A percentile compares a stretch with the other conserved stretches of the same genome.
Evolutionary conservation across 2,329 filamentous ascomycete genomes (phyloP).

Genomic region (Lachnellula subtilissima): DNA sequence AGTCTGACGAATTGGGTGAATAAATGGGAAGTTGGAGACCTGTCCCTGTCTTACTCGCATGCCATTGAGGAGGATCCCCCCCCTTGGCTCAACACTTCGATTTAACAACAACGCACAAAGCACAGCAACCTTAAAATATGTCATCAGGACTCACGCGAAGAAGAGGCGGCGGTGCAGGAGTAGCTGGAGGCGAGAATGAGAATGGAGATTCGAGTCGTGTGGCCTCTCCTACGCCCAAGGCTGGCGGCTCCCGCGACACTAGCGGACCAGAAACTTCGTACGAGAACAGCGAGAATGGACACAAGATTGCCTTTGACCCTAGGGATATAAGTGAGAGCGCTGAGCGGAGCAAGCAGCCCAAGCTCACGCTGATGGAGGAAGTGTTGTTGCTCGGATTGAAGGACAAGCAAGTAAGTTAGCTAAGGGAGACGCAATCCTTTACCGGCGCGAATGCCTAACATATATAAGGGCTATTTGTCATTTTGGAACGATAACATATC

Average conservation of each 20-base stretch:
- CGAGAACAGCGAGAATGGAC: constrained; percentile 87
- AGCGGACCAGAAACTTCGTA: constrained; percentile 73
- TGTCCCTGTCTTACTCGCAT: constrained; percentile 20
- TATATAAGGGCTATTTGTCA: constrained; percentile 80
- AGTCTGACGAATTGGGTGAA: constrained; percentile 8
- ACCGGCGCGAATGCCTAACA: constrained; percentile 11
- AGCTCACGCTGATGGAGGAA: constrained; percentile 98
- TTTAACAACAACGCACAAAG: constrained; percentile 13
- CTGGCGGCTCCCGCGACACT: constrained; percentile 54
- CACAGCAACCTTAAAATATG: constrained; percentile 28
- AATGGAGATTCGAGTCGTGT: constrained; percentile 61
- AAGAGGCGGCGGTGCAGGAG: constrained; percentile 61
- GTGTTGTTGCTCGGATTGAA: constrained; percentile 91
- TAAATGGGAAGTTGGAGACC: constrained; percentile 18
- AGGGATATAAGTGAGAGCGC: constrained; percentile 95
- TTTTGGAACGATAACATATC: constrained; percentile 99
- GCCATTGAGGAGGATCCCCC: constrained; percentile 15
- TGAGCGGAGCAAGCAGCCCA: constrained; percentile 95
- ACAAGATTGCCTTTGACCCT: constrained; percentile 97
- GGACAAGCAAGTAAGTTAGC: constrained; percentile 81
- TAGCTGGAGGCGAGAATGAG: constrained; percentile 60
- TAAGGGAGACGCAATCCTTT: constrained; percentile 6
- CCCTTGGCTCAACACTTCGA: constrained; percentile 22
- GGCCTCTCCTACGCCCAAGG: constrained; percentile 59
- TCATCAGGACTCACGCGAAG: constrained; percentile 57